Evolutionary conservation across 1,284 basidiomycete genomes (phyloP).

Genomic region (Filobasidium uniguttulatum): DNA sequence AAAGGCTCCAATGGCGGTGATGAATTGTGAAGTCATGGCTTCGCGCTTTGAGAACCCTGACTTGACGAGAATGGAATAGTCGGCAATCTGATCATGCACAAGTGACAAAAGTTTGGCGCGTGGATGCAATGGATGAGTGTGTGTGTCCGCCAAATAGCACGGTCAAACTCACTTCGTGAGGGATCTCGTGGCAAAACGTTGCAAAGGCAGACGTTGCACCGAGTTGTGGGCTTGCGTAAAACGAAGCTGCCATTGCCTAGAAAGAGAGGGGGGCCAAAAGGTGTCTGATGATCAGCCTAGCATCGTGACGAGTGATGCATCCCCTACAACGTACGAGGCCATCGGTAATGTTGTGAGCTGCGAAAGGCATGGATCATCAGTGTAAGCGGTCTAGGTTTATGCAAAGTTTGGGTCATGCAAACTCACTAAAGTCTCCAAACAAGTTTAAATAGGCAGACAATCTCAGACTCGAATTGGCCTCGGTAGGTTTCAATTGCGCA

Average conservation of each 20-base stretch:
- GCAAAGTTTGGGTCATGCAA: background rate
- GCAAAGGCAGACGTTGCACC: slow-evolving; percentile 80
- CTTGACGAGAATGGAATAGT: slow-evolving; percentile 76
- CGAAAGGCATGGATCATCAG: slow-evolving; percentile 15
- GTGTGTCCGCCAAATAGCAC: no score
- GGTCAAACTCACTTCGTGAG: slow-evolving; percentile 47
- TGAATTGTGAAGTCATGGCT: slow-evolving; percentile 79
- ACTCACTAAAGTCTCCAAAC: slow-evolving; percentile 73
- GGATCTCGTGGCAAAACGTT: slow-evolving; percentile 82
- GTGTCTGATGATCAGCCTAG: background rate
- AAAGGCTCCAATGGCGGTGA: slow-evolving; percentile 77
- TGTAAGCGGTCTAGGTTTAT: background rate
- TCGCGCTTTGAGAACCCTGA: slow-evolving; percentile 76
- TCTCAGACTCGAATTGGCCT: slow-evolving; percentile 44
- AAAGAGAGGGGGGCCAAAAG: background rate
- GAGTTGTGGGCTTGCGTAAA: slow-evolving; percentile 75
- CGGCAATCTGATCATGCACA: slow-evolving; percentile 70
- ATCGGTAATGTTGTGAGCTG: slow-evolving; percentile 51
- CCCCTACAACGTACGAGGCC: slow-evolving; percentile 54
- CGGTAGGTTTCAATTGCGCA: slow-evolving; percentile 33
- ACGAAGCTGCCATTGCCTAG: slow-evolving; percentile 62
- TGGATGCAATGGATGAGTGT: background rate
- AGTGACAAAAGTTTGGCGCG: background rate
- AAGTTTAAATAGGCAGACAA: slow-evolving; percentile 78
- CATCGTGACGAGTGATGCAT: background rate